Base-by-base conservation (phyloP, 1,139 yeast species). In the Lodderomyces margitis region DNA sequence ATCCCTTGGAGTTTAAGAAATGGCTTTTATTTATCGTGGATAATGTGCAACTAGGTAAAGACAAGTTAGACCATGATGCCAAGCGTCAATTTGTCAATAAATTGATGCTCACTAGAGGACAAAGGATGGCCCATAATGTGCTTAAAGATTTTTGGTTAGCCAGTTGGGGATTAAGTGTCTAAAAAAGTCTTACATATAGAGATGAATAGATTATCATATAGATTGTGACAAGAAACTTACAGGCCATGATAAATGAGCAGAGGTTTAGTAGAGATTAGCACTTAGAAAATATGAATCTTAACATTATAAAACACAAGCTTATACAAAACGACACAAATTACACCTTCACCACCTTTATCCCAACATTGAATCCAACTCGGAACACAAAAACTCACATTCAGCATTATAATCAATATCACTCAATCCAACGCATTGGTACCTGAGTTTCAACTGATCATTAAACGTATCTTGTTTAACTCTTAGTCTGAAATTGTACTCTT, bases 391-490 rank as follows among this genome's bases (percentile, higher is more conserved):
- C 39, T 78, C 83, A 42, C 83, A 71, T 59, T 88, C 96, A 27
- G 73, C 71, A 43, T 65, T 68, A 57, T 63, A 85, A 56, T 86
- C 81, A 42, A 88, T 58, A 24, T 74, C 75, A 39, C 70, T 70
- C 24, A 86, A 56, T 21, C 75, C 73, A 36, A 78, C 68, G 3
- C 80, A 84, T 46, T 83, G 83, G 61, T 84, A 87, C 59, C 96
- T 79, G 17, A 87, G 81, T 58, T 95, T 78, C 34, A 78, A 75
- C 40, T 76, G 80, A 43, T 91, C 96, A 54, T 89, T 85, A 61
- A 85, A 92, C 47, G 78, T 78, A 56, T 92, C 98, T 57, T 81
- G 86, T 59, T 83, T 80, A 7, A 96, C 97, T 56, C 84, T 80
- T 39, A 89, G 62, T 63, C 95, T 78, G 61, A 92, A 83, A 36